Evolutionary conservation across 2,329 filamentous ascomycete genomes (phyloP), one percentile per base, ranked within the genome.

Genomic region (Nemania abortiva): DNA sequence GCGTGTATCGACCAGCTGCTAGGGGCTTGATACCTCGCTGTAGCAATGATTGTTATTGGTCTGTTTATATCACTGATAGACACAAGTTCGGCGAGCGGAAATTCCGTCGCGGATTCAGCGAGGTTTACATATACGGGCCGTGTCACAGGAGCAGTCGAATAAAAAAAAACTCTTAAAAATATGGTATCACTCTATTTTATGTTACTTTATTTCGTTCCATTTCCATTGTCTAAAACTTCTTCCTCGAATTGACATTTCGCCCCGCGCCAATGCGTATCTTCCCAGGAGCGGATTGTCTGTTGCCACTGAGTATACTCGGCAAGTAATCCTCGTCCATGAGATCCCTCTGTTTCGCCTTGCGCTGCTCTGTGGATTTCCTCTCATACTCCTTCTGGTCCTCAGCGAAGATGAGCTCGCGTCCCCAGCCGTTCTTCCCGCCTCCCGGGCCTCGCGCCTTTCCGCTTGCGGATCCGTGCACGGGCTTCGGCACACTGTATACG

Each of bases 311-410:
- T 56, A 99, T 92, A 39, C 89, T 86, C 0, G 96, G 96, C 71
- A 98, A 81, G 79, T 95, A 97, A 81, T 99, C 95, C 78, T 97
- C 91, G 78, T 98, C 95, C 95, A 98, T 97, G 65, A 97, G 82
- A 81, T 97, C 94, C 77, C 89, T 90, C 79, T 92, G 89, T 77
- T 90, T 91, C 62, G 84, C 84, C 75, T 91, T 88, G 75, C 87
- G 88, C 78, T 92, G 88, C 74, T 90, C 87, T 2, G 86, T 87
- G 18, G 88, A 79, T 62, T 90, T 90, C 72, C 87, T 85, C 50
- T 88, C 80, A 80, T 92, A 98, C 84, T 99, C 96, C 84, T 97
- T 98, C 84, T 99, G 96, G 79, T 99, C 96, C 82, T 98, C 95
- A 0, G 94, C 90, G 10, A 99, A 83, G 63, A 99, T 93, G 72